Base-by-base conservation (phyloP, 2,329 filamentous ascomycete species). In the Rugonectria rugulosa region DNA sequence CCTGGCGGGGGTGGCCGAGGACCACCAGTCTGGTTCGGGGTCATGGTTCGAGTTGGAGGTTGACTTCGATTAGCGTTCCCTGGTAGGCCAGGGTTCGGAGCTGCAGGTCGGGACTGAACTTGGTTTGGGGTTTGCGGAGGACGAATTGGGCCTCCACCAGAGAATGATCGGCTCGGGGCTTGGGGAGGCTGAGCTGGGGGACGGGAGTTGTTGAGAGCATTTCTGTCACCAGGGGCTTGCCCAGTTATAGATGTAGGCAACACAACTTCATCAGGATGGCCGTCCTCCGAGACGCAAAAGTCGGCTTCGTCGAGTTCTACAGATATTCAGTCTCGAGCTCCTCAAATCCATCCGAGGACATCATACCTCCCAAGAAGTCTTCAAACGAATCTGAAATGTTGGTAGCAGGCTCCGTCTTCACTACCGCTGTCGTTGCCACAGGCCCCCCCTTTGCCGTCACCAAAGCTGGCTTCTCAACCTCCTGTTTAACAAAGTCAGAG, bases 231-330 rank as follows among this genome's bases (percentile, higher is more conserved):
- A 31, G 63, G 32, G 40, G 53, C 32, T 53, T 61, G 56, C 31
- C 63, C 53, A 40, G 55, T 36, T 29, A 63, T 55, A 44, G 63
- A 59, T 53, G 63, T 65, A 14, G 81, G 75, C 11, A 93, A 73
- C 24, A 82, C 74, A n/a, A 94, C 81, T 69, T 94, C 91, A 70
- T 95, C 90, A 4, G 90, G 89, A 66, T 92, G 88, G 17, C 83
- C 88, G 23, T 88, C 84, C 59, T 90, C 82, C 9, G 81, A 76
- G 7, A 89, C 87, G 43, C 83, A 86, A 68, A 93, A 92, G 70
- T 92, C 90, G 46, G 84, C 88, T 73, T 91, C 88, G 66, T 92
- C 89, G 68, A 92, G 88, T 56, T 91, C 85, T 80, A 81, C 74
- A 70, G 50, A 64, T 60, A 59, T 70, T 74, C 66, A 75, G 70